A percentile compares a stretch with the other conserved stretches of the same genome.
These are phyloP conservation scores for Penicillium sp. DNA, from an alignment of 2,329 filamentous ascomycete species.

Conservation along the genomic window DNA sequence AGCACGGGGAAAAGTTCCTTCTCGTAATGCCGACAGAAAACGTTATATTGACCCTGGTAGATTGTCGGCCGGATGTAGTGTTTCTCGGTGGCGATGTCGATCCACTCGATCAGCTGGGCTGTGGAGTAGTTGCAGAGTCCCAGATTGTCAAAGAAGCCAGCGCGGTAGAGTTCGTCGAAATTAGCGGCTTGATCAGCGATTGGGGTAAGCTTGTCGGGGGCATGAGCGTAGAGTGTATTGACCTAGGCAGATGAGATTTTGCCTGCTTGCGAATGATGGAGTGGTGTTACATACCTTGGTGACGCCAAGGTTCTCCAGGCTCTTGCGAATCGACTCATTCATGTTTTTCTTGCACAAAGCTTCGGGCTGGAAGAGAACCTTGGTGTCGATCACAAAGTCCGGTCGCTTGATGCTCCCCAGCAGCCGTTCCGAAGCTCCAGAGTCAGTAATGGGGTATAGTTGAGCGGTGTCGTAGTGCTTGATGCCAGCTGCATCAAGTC, in stretches of 20 bases:
- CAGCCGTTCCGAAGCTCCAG: constrained; percentile 34
- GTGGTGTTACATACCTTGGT: constrained; percentile 7
- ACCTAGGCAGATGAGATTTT: constrained; percentile 12
- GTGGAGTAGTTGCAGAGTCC: constrained; percentile 41
- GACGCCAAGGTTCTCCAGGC: constrained; percentile 27
- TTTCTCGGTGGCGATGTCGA: constrained; percentile 35
- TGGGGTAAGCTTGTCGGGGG: constrained; percentile 34
- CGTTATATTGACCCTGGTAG: constrained; percentile 45
- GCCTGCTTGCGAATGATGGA: not conserved
- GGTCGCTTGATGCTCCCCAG: constrained; percentile 28
- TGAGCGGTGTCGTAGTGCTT: constrained; percentile 29
- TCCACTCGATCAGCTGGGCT: constrained; percentile 29
- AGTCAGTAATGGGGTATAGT: constrained; percentile 34
- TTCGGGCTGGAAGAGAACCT: constrained; percentile 20
- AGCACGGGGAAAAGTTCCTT: constrained; percentile 37
- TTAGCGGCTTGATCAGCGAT: constrained; percentile 36
- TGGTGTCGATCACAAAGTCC: constrained; percentile 36
- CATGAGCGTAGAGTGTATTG: constrained; percentile 41
- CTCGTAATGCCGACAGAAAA: constrained; percentile 39
- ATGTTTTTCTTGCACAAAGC: constrained; percentile 14
- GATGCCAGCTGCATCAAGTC: not conserved
- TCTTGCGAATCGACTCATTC: constrained; percentile 24
- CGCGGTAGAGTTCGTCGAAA: not conserved
- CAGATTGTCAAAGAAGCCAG: constrained; percentile 25
- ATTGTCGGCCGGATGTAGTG: constrained; percentile 38